A percentile compares a stretch with the other conserved stretches of the same genome.
Evolutionary conservation across 2,329 filamentous ascomycete genomes (phyloP).

Genomic region (Fusarium sambucinum): DNA sequence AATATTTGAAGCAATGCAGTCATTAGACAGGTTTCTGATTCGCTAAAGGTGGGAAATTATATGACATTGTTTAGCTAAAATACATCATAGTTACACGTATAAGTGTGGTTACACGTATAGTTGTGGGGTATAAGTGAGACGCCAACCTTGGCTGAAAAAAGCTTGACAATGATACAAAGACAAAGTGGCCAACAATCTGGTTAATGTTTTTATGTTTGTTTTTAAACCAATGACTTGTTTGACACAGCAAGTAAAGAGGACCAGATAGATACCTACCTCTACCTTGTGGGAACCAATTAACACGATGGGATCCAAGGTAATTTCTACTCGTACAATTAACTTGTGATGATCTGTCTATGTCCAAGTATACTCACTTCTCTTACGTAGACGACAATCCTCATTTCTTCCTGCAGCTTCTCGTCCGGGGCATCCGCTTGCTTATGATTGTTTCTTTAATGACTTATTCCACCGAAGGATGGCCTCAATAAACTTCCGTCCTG

Average conservation of each 20-base stretch:
- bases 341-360: neutral
- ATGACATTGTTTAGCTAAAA: slow-evolving; percentile 4
- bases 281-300: neutral
- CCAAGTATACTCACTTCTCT: slow-evolving; percentile 2
- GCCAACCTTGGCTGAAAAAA: slow-evolving; percentile 18
- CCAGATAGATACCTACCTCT: neutral
- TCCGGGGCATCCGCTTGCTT: neutral
- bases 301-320: neutral
- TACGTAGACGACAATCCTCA: neutral
- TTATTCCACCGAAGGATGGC: slow-evolving; percentile 58
- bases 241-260: neutral
- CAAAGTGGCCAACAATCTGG: slow-evolving; percentile 10
- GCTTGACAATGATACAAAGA: slow-evolving; percentile 20
- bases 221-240: neutral
- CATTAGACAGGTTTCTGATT: slow-evolving; percentile 27
- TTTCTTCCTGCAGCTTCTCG: neutral
- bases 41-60: slow-evolving; percentile 28
- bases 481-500: slow-evolving; percentile 58
- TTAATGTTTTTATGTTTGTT: slow-evolving; percentile 6
- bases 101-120: slow-evolving; percentile 1
- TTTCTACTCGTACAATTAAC: neutral
- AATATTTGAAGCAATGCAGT: neutral
- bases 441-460: slow-evolving; percentile 41
- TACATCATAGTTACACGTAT: slow-evolving; percentile 11
- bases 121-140: slow-evolving; percentile 12